Conservation (phyloP, 2,329 filamentous ascomycete genomes). For the Sphaceloma murrayae region DNA sequence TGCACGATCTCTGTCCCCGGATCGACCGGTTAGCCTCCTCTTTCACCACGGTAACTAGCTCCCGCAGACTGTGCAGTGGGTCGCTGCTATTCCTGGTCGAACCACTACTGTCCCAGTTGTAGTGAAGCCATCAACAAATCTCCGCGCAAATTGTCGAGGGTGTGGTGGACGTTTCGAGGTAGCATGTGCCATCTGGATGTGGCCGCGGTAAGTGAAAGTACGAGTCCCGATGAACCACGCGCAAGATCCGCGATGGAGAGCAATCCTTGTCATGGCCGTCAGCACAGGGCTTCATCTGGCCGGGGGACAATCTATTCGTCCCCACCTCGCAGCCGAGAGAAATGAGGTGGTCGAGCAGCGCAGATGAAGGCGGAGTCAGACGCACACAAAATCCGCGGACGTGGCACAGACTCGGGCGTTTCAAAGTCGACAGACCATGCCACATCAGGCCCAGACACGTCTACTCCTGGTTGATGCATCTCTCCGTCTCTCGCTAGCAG, state of each 20-base stretch:
- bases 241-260: not conserved
- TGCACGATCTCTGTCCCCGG: too few species aligned
- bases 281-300: not conserved
- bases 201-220: too few species aligned
- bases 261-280: constrained; percentile 3
- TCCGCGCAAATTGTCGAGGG: constrained; percentile 3
- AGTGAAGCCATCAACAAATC: constrained; percentile 6
- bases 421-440: constrained; percentile 8
- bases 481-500: not conserved
- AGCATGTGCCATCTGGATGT: not conserved
- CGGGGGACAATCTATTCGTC: not conserved
- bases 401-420: constrained; percentile 8
- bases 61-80: too few species aligned
- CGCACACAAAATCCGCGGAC: constrained; percentile 4
- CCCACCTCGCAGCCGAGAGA: too few species aligned
- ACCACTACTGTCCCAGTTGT: too few species aligned
- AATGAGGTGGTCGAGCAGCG: not conserved
- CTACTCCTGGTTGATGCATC: constrained; percentile 12
- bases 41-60: too few species aligned
- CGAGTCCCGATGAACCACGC: not conserved
- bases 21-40: too few species aligned
- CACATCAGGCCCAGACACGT: constrained; percentile 8
- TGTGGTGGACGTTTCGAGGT: not conserved
- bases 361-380: constrained; percentile 8
- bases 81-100: too few species aligned